Percentiles rank a stretch among this genome's conserved stretches.
These are phyloP conservation scores for Byssoonygena ceratinophila DNA, from an alignment of 2,329 filamentous ascomycete genomes.

Conservation along the genomic window DNA sequence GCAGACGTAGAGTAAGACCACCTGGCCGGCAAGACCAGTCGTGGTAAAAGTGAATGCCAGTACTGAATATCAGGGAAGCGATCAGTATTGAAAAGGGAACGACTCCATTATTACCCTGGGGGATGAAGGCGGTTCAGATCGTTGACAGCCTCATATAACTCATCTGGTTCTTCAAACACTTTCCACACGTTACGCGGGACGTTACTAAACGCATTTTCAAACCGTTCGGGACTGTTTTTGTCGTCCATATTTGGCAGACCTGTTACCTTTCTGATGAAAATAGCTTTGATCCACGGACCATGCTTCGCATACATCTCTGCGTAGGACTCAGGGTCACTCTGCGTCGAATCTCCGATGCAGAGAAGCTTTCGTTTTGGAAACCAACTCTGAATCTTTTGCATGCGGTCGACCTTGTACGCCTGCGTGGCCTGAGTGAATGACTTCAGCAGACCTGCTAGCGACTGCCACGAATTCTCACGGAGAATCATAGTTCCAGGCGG, in stretches of 20 bases:
- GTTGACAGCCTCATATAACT: constrained; percentile 40
- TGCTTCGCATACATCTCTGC: constrained; percentile 61
- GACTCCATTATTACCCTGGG: neutral
- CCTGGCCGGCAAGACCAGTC: neutral
- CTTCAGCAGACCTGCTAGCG: constrained; percentile 65
- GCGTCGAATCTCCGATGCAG: constrained; percentile 80
- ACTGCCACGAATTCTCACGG: constrained; percentile 77
- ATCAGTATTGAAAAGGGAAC: neutral
- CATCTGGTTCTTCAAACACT: constrained; percentile 67
- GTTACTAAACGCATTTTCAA: constrained; percentile 69
- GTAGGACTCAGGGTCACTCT: constrained; percentile 83
- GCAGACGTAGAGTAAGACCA: neutral
- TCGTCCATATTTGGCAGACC: constrained; percentile 64
- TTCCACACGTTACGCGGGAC: constrained; percentile 64
- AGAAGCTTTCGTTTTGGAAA: constrained; percentile 70
- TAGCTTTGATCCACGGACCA: constrained; percentile 67
- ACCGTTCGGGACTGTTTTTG: constrained; percentile 63
- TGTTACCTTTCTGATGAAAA: constrained; percentile 74
- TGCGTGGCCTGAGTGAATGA: constrained; percentile 71
- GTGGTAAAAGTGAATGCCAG: neutral
- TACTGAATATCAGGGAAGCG: neutral
- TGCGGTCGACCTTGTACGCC: constrained; percentile 73
- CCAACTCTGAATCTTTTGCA: constrained; percentile 67
- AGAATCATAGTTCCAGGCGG: constrained; percentile 72
- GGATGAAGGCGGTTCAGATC: constrained; percentile 18